Base-by-base conservation (phyloP, 179 eudicot genomes). In the Nepenthes alata region DNA sequence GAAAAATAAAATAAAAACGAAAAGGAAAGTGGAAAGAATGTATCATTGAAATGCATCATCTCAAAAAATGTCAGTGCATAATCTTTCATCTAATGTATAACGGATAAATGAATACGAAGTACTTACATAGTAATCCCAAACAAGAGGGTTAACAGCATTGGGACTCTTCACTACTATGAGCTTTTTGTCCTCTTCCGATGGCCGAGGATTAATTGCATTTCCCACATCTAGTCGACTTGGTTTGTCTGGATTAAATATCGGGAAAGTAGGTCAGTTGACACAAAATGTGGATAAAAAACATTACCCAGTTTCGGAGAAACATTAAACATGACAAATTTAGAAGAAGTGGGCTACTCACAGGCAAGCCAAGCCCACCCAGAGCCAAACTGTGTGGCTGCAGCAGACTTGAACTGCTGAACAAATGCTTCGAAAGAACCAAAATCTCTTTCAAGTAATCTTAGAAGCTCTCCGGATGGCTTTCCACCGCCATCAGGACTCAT, bases 321-420 rank as follows among this genome's bases (percentile, higher is more conserved):
- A 12, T 35, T 39, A 6, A 47, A 47, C 53, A 55, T 2, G 55
- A 35, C 47, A 10, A 53, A 2, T 15, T 6, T 47, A 13, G n/a
- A 3, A 48, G 53, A 10, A 12, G 41, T 2, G 6, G 37, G 60
- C n/a, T 47, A 70, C 96, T 86, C 74, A 91, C 98, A 89, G 37
- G 71, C 86, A 67, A 91, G 96, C 98, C 98, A 91, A 62, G 96
- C 89, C 98, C 95, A 91, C 62, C 98, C 98, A 65, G 98, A 91
- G 73, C 98, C 96, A 71, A 89, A 91, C 72, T 89, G 98, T 48
- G 93, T 84, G 16, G 96, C 73, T 16, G 95, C 96, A 54, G 91
- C 95, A 48, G 91, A 54, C 76, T 84, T 91, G 63, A 91, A 89
- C 67, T 89, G 88, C 56, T 59, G 69, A 38, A 81, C 77, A 58